Evolutionary conservation across 2,329 filamentous ascomycete species (phyloP).

Genomic region (Penicillium sp.): DNA sequence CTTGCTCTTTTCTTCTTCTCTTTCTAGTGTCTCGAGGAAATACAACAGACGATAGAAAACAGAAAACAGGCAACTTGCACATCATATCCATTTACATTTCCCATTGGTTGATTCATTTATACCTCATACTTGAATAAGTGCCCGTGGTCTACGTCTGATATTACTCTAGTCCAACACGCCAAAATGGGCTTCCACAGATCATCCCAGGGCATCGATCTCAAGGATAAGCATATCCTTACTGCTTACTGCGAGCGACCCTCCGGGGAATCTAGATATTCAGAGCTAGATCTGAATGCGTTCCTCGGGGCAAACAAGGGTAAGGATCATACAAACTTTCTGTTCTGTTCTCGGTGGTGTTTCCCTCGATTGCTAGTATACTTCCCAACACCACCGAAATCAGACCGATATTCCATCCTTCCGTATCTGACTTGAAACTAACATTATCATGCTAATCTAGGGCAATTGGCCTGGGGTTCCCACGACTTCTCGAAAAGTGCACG

Average conservation of each 20-base stretch:
- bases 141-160: background rate
- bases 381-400: background rate
- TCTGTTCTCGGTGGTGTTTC: background rate
- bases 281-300: conserved; percentile 21
- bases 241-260: conserved; percentile 21
- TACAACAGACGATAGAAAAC: background rate
- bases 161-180: background rate
- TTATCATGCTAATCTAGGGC: conserved; percentile 7
- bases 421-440: background rate
- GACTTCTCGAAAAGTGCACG: conserved; percentile 14
- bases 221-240: conserved; percentile 20
- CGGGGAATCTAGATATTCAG: conserved; percentile 21
- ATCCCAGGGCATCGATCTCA: conserved; percentile 21
- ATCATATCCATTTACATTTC: background rate
- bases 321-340: background rate
- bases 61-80: background rate
- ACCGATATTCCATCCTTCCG: background rate
- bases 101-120: background rate
- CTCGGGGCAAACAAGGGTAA: conserved; percentile 22
- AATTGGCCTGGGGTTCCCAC: conserved; percentile 19
- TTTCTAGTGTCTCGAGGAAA: background rate
- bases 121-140: background rate
- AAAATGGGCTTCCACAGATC: conserved; percentile 25
- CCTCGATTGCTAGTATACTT: background rate
- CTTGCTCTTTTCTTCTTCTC: background rate